These are phyloP conservation scores for Megacollybia platyphylla DNA, from an alignment of 1,284 basidiomycete species.

Conservation along the genomic window DNA sequence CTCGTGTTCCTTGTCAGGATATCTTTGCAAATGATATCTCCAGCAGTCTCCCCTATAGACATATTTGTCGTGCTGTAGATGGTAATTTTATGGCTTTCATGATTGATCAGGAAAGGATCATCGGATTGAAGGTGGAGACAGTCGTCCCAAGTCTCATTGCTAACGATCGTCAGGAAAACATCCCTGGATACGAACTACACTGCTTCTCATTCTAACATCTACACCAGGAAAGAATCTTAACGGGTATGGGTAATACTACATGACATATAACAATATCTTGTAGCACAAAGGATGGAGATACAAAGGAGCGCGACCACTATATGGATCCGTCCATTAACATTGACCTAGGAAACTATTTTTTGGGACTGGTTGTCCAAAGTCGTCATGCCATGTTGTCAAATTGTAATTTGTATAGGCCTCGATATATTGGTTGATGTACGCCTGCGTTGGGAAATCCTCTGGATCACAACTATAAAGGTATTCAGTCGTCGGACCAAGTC, in stretches of 20 bases:
- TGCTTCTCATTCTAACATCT: not conserved
- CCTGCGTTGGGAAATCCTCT: slow-evolving; percentile 44
- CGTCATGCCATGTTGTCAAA: slow-evolving; percentile 22
- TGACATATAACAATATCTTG: not conserved
- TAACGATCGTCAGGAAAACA: not conserved
- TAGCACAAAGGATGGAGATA: not conserved
- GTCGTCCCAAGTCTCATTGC: not conserved
- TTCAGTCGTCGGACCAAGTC: not conserved
- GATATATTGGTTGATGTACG: slow-evolving; percentile 35
- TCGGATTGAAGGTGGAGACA: slow-evolving; percentile 17
- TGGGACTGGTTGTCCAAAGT: slow-evolving; percentile 24
- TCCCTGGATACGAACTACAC: not conserved
- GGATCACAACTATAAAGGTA: slow-evolving; percentile 45
- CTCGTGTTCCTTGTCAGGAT: not conserved
- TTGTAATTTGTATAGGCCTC: slow-evolving; percentile 10
- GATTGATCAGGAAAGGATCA: slow-evolving; percentile 22
- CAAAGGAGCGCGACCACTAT: not conserved
- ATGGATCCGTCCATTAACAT: slow-evolving; percentile 12
- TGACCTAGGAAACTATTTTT: slow-evolving; percentile 9
- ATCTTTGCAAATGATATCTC: not conserved
- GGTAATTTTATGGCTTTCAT: slow-evolving; percentile 18
- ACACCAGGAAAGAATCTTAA: not conserved
- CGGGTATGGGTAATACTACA: not conserved
- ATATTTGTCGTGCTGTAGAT: slow-evolving; percentile 5
- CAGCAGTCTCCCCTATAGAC: slow-evolving; percentile 10